Evolutionary conservation across 202 grass and related monocot species (phyloP).

Genomic region (Schoenoplectus tabernaemontani): DNA sequence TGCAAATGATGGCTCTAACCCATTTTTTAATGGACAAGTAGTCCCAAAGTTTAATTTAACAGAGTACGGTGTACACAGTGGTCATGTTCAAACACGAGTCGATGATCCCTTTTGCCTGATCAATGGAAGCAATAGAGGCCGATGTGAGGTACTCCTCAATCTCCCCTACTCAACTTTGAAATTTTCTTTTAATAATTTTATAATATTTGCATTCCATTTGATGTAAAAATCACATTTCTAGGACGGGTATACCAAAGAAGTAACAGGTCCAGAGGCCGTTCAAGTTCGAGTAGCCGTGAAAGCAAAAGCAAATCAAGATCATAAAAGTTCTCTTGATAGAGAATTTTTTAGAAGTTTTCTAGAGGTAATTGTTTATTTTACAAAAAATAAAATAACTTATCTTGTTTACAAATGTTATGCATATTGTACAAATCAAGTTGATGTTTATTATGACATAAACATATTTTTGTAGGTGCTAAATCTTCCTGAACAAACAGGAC

Average conservation of each 20-base stretch:
- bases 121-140: constrained; percentile 41
- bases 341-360: constrained; percentile 67
- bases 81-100: constrained; percentile 72
- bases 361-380: constrained; percentile 33
- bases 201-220: background rate
- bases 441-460: background rate
- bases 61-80: constrained; percentile 51
- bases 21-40: constrained; percentile 42
- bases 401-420: background rate
- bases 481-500: constrained; percentile 30
- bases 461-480: constrained; percentile 55
- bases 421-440: background rate
- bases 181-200: background rate
- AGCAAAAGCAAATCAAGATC: constrained; percentile 47
- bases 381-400: background rate
- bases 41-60: constrained; percentile 55
- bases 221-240: constrained; percentile 25
- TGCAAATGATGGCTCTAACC: constrained; percentile 45
- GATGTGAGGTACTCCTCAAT: constrained; percentile 46
- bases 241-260: constrained; percentile 74
- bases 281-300: constrained; percentile 39
- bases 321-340: constrained; percentile 41
- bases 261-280: constrained; percentile 37
- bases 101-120: constrained; percentile 45
- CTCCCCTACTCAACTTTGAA: background rate